A percentile compares a stretch with the other conserved stretches of the same genome.
Conservation (phyloP, 352 stramenopile species). For the Blastocystis sp. region DNA sequence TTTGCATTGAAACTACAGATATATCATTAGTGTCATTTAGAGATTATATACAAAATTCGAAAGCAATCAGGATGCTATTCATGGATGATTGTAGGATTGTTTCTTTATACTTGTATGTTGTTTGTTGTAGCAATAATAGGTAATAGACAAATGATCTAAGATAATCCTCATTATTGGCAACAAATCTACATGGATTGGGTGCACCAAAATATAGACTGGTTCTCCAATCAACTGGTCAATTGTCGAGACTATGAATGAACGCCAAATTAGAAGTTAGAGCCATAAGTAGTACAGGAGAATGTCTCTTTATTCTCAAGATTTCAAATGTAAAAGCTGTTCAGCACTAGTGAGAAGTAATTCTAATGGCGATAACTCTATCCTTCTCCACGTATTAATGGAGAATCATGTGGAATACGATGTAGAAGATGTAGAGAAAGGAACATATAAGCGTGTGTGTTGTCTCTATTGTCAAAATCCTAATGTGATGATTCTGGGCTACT, state of each 20-base stretch:
- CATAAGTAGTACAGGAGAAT: not conserved
- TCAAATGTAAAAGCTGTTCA: not conserved
- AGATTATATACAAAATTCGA: not conserved
- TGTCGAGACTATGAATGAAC: not conserved
- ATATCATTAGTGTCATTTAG: not conserved
- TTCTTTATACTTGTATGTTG: too few species aligned
- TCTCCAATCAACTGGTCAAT: not conserved
- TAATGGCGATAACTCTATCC: not conserved
- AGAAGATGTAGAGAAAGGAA: not conserved
- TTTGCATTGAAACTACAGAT: not conserved
- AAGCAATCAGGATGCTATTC: too few species aligned
- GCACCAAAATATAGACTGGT: not conserved
- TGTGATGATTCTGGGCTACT: constrained; percentile 18
- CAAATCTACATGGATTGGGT: not conserved
- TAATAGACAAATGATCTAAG: too few species aligned
- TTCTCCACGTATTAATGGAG: not conserved
- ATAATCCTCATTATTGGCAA: not conserved
- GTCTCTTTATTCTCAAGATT: not conserved
- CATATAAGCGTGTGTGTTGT: not conserved
- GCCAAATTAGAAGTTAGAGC: too few species aligned
- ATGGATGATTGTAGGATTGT: too few species aligned
- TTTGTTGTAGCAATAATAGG: too few species aligned
- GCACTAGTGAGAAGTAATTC: not conserved
- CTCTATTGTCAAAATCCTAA: constrained; percentile 11
- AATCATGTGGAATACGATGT: constrained; percentile 30